Base-by-base conservation (phyloP, 306 rosid species). In the Prunus salicina region DNA sequence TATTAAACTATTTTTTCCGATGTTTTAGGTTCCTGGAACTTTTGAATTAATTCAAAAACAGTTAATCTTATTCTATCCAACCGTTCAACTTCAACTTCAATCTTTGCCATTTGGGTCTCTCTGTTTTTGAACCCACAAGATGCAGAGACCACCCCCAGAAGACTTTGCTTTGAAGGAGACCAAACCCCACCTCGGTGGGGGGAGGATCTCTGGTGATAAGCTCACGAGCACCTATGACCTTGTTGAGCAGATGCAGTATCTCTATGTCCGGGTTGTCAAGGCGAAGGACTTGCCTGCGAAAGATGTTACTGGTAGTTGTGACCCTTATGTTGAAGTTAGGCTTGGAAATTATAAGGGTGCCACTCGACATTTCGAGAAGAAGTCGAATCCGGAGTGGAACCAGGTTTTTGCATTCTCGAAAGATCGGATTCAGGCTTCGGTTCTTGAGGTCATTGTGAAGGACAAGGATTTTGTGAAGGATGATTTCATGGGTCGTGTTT, bases 221-320 rank as follows among this genome's bases (percentile, higher is more conserved):
- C 92, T 84, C 34, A 89, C 96, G 2, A 94, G 96, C 86, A 94
- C 98, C 12, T 94, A 94, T 90, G 98, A 94, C 34, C 96, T 94
- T 16, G 98, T 94, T 38, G 98, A 94, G 96, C 98, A 94, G 84
- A 94, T 94, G 98, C 98, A 94, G 79, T 94, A 94, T 77, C 98
- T 94, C 75, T 94, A 94, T 67, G 98, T 94, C 13, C 87, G 97
- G 73, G 98, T 92, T 78, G 95, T 88, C 43, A 94, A 94, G 69
- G 98, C 98, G 0, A 94, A 79, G 86, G 98, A 94, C 56, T 70
- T 94, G 12, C 98, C 98, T 8, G 65, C 65, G 2, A 94, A 90
- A 78, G 98, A 94, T 86, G 96, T 86, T 45, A 90, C 96, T 9
- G 98, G 98, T 0, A 94, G 98, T 74, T 92, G 96, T 77, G 98